Evolutionary conservation across 208 protist species (phyloP).

Genomic region (Leishmania aethiopica): DNA sequence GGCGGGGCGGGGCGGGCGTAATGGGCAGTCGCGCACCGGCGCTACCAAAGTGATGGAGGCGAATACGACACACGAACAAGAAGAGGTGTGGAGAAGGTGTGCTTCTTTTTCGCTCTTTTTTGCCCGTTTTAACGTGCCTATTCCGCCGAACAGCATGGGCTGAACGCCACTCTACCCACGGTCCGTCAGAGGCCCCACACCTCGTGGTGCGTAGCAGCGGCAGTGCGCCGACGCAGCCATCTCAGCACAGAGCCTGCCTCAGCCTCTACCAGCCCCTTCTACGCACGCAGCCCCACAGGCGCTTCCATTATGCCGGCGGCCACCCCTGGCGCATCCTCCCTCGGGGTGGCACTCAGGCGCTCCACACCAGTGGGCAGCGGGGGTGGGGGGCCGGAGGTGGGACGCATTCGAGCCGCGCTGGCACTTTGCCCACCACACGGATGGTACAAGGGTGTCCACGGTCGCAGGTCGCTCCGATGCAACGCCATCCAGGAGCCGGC

Average conservation of each 20-base stretch:
- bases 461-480: neutral
- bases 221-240: neutral
- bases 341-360: neutral
- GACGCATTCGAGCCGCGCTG: neutral
- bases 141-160: neutral
- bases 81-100: neutral
- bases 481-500: neutral
- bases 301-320: neutral
- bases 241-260: neutral
- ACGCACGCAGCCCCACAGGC: neutral
- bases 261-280: neutral
- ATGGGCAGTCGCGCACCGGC: neutral
- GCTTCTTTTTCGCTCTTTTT: neutral
- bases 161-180: neutral
- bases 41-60: neutral
- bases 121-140: neutral
- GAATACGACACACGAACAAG: neutral
- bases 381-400: neutral
- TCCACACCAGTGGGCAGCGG: neutral
- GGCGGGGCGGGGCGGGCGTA: neutral
- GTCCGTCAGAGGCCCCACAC: neutral
- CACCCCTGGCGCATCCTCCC: neutral
- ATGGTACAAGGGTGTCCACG: neutral
- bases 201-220: neutral
- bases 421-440: neutral